Percentiles rank a stretch among this genome's conserved stretches.
phyloP scores from a whole-genome alignment of 2,329 filamentous ascomycete species.

The Alternaria sp. region DNA sequence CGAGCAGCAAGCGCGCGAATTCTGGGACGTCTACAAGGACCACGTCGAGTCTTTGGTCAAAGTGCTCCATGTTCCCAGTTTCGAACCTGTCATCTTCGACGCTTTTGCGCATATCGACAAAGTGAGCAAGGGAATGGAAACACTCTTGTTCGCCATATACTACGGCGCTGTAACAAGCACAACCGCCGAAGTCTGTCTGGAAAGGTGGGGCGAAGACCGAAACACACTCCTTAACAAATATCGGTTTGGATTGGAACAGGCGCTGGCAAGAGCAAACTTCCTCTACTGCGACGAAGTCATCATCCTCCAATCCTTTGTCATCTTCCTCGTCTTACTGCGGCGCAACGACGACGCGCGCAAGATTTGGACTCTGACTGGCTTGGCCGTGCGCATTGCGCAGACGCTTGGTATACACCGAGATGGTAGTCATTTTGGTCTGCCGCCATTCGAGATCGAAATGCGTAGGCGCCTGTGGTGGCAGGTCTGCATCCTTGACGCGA shows the following conservation, averaged over 20 bases:
- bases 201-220: slow-evolving; percentile 63
- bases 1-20: slow-evolving; percentile 67
- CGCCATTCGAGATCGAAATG: slow-evolving; percentile 69
- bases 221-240: slow-evolving; percentile 62
- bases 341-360: slow-evolving; percentile 60
- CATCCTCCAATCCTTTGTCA: slow-evolving; percentile 68
- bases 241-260: slow-evolving; percentile 70
- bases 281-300: slow-evolving; percentile 69
- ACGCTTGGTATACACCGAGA: slow-evolving; percentile 69
- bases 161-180: slow-evolving; percentile 65
- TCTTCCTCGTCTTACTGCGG: slow-evolving; percentile 68
- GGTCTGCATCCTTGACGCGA: slow-evolving; percentile 66
- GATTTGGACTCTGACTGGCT: slow-evolving; percentile 67
- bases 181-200: slow-evolving; percentile 57
- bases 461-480: slow-evolving; percentile 69
- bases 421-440: slow-evolving; percentile 62
- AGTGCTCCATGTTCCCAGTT: slow-evolving; percentile 74
- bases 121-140: slow-evolving; percentile 66
- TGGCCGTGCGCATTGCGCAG: slow-evolving; percentile 67
- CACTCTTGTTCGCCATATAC: slow-evolving; percentile 70
- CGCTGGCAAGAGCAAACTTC: slow-evolving; percentile 69
- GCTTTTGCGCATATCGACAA: slow-evolving; percentile 67
- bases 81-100: slow-evolving; percentile 69
- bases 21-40: slow-evolving; percentile 76
- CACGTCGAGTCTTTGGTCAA: slow-evolving; percentile 79